phyloP scores from a whole-genome alignment of 2,329 filamentous ascomycete genomes.

The Fusarium musae region DNA sequence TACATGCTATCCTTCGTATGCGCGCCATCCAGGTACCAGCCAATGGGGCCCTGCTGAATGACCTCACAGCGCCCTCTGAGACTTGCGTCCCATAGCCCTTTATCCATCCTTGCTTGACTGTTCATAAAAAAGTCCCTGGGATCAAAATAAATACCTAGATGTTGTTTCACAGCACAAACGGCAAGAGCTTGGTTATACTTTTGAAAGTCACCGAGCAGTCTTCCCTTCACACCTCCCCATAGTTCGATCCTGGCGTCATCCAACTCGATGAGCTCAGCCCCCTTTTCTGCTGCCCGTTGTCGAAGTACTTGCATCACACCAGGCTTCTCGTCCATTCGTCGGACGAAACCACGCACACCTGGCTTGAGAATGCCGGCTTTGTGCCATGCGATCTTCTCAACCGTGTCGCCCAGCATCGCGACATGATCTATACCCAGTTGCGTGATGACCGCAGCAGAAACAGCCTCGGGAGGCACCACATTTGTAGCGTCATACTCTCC shows the following conservation, averaged over 20 bases:
- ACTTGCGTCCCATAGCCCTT: conserved; percentile 72
- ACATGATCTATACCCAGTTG: conserved; percentile 89
- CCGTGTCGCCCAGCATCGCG: conserved; percentile 79
- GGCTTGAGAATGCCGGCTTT: conserved; percentile 88
- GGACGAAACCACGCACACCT: conserved; percentile 56
- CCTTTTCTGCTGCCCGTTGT: conserved; percentile 68
- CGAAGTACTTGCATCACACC: conserved; percentile 65
- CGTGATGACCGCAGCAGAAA: conserved; percentile 78
- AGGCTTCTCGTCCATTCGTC: conserved; percentile 44
- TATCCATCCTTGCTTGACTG: background rate
- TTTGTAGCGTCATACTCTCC: conserved; percentile 96
- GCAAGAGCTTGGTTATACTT: conserved; percentile 70
- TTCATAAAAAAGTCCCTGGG: conserved; percentile 1
- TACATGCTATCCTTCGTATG: conserved; percentile 88
- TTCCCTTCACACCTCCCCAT: conserved; percentile 57
- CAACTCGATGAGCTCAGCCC: conserved; percentile 56
- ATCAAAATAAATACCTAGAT: conserved; percentile 56
- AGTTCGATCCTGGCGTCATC: conserved; percentile 50
- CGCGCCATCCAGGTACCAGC: conserved; percentile 88
- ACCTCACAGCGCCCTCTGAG: conserved; percentile 84
- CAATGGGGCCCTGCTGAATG: conserved; percentile 61
- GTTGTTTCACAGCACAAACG: conserved; percentile 64
- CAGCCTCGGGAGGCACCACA: conserved; percentile 71
- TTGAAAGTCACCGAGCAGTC: conserved; percentile 64
- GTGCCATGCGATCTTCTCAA: conserved; percentile 88